Conservation (phyloP, 805 yeast genomes). For the Candida sakaeoensis region DNA sequence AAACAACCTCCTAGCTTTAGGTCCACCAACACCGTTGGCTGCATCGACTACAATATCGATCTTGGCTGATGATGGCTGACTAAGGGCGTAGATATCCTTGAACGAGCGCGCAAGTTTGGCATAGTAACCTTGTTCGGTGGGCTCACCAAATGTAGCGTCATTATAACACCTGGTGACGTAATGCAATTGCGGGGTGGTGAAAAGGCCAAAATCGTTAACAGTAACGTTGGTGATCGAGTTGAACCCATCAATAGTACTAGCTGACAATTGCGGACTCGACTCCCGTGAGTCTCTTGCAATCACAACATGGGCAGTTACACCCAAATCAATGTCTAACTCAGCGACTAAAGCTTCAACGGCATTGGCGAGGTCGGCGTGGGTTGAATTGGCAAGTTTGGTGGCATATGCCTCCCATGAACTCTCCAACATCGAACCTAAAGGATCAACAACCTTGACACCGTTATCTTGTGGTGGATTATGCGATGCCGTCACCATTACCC, state of each 20-base stretch:
- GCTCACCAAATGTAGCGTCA: constrained; percentile 58
- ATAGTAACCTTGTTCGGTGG: constrained; percentile 69
- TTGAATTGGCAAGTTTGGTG: constrained; percentile 72
- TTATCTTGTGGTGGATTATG: constrained; percentile 91
- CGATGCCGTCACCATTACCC: constrained; percentile 96
- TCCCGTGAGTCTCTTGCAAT: constrained; percentile 88
- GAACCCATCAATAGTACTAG: constrained; percentile 61
- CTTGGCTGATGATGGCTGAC: constrained; percentile 15
- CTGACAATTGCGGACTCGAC: constrained; percentile 65
- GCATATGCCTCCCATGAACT: constrained; percentile 82
- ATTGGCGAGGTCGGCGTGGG: constrained; percentile 39
- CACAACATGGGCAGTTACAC: constrained; percentile 44
- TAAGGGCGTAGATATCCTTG: constrained; percentile 35
- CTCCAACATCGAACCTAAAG: constrained; percentile 85
- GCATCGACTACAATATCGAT: constrained; percentile 70
- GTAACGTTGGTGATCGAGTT: constrained; percentile 40
- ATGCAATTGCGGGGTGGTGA: constrained; percentile 95
- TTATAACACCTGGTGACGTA: constrained; percentile 74
- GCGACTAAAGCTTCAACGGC: constrained; percentile 36
- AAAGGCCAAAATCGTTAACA: constrained; percentile 56
- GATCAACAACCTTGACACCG: constrained; percentile 93
- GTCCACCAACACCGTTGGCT: constrained; percentile 97
- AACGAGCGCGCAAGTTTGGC: constrained; percentile 55
- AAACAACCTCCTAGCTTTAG: constrained; percentile 54
- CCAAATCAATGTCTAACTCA: constrained; percentile 45